Base-by-base conservation (phyloP, 768 basidiomycete species). In the Phanerodontia chrysosporium region DNA sequence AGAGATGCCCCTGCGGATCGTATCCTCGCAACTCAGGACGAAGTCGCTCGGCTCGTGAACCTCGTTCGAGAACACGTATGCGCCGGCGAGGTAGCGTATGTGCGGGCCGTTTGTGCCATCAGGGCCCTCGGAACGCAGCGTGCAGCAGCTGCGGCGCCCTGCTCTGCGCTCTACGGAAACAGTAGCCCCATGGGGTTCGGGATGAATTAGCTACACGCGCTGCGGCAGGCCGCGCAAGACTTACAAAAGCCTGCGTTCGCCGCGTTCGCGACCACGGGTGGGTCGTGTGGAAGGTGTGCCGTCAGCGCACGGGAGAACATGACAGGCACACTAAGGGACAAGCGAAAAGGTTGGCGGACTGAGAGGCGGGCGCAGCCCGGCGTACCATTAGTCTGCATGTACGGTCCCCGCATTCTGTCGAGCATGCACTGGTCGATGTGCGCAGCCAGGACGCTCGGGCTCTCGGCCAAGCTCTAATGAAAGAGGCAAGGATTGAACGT, bases 241-340 rank as follows among this genome's bases (percentile, higher is more conserved):
- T 67, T 46, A 36, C 74, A 75, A 49, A 74, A 69, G 3, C 76
- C 75, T 1, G 77, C 76, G 49, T 72, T 67, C 52, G 72, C 64
- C 36, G 70, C 65, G 10, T 67, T 67, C 48, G 74, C 65, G 3
- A 71, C 64, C 30, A 78, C 59, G 0, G 72, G 67, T 2, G 64
- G 62, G 29, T 66, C 58, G 9, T 60, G 45, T 7, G 70, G 67
- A 14, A 75, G 63, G 35, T 70, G 75, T 13, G 67, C 68, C 2
- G 66, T 68, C 3, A 78, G 67, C 48, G 75, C 73, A 21, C 70
- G 70, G 8, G 68, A 61, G 57, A 77, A 75, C 66, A 76, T 68
- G 39, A 76, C 24, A 49, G 56, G 51, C 66, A 66, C 69, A 53
- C 22, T 32, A 30, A 9, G 22, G 7, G 42, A 44, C 62, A 48